These are phyloP conservation scores for Volvox reticuliferus DNA, from an alignment of 139 green algal species.

Conservation along the genomic window DNA sequence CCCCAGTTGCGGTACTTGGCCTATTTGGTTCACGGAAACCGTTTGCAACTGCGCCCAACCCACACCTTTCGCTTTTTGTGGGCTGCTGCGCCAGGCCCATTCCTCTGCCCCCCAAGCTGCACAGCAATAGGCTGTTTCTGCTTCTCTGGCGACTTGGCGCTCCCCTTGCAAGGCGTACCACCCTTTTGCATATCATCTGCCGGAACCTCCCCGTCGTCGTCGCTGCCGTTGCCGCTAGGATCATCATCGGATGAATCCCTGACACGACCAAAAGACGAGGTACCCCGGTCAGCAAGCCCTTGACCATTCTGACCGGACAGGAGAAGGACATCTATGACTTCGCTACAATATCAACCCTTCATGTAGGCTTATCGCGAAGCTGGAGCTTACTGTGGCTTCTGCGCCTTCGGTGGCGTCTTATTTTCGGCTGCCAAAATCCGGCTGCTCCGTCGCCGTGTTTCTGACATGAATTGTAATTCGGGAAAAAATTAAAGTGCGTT, in stretches of 20 bases:
- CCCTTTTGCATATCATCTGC: not conserved
- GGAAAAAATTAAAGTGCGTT: not conserved
- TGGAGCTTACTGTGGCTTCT: not conserved
- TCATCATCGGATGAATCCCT: not conserved
- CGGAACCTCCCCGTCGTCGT: not conserved
- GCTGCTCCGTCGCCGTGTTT: slow-evolving; percentile 1
- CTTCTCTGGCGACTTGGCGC: not conserved
- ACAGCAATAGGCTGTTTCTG: not conserved
- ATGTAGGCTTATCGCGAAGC: not conserved
- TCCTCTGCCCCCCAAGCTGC: not conserved
- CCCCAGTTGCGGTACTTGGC: too few species aligned
- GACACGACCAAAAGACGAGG: too few species aligned
- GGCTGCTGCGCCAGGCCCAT: not conserved
- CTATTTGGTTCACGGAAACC: too few species aligned
- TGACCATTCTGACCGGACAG: not conserved
- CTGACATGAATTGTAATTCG: not conserved
- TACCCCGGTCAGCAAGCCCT: not conserved
- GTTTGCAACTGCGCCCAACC: too few species aligned
- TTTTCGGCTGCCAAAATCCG: not conserved
- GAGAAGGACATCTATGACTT: not conserved
- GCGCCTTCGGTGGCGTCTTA: not conserved
- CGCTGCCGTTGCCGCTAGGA: not conserved
- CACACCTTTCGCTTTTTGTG: slow-evolving; percentile 2
- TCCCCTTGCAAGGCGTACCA: not conserved
- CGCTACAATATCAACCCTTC: not conserved